Evolutionary conservation across 163 green algal genomes (phyloP), one percentile per base, ranked within the genome.

Genomic region (Volvox carteri): DNA sequence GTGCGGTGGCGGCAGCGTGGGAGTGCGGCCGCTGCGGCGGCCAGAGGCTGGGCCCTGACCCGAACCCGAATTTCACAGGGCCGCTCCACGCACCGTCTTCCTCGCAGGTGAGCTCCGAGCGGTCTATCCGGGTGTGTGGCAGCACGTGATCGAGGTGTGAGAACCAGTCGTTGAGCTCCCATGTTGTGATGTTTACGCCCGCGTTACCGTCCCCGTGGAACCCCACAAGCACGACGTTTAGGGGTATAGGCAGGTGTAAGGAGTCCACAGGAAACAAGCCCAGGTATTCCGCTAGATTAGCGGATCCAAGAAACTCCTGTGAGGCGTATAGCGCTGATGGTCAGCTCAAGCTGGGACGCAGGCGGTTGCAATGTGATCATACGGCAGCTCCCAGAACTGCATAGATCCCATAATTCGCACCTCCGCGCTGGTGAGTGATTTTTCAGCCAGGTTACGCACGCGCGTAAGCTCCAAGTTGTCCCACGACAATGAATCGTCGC

Each of bases 191-290:
- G 62, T 94, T 74, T 1, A 96, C 85, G 28, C 60, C 67, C 8
- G 86, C 81, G 79, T 94, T 94, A 39, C 90, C 90, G 41, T 94
- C 91, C 28, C 83, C 89, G 1, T 76, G 25, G 52, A 96, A 96
- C 4, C 94, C 94, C 9, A 96, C 67, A 60, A 96, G 92, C 7
- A 96, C 77, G 2, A 95, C 86, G 77, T 90, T 94, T 1, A 95
- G 72, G 3, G 94, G 94, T 19, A 95, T 65, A 1, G 91, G 86
- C 87, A 96, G 91, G 84, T 96, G 94, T 41, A 95, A 21, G 4
- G 86, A 89, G 11, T 95, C 83, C 39, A 96, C 78, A 1, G 58
- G 73, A 4, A 70, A 23, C 41, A 96, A 58, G 1, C 91, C 90
- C 54, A 96, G 81, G 81, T 93, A 95, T 4, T 70, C 37, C 0